phyloP scores from a whole-genome alignment of 805 yeast genomes.

The Candida morakotiae region DNA sequence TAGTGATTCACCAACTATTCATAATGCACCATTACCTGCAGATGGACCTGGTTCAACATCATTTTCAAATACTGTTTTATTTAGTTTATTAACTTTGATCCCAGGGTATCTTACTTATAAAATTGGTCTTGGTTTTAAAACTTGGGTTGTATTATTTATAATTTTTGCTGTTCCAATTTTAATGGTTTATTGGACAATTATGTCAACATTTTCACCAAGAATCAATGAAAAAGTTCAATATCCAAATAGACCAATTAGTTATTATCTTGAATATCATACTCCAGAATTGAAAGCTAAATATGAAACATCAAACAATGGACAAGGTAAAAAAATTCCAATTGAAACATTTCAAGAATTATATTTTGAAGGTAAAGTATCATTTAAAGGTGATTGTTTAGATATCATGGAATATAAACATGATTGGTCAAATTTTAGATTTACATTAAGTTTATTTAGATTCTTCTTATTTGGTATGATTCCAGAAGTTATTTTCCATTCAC shows the following conservation, averaged over 20 bases:
- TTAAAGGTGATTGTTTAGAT: constrained; percentile 85
- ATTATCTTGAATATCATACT: constrained; percentile 79
- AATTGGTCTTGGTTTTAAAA: constrained; percentile 65
- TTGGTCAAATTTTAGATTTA: constrained; percentile 83
- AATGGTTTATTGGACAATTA: constrained; percentile 77
- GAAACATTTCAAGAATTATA: constrained; percentile 88
- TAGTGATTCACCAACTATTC: constrained; percentile 60
- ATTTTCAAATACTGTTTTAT: constrained; percentile 59
- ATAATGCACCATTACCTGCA: constrained; percentile 84
- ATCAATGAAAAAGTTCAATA: constrained; percentile 70
- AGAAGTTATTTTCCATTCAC: constrained; percentile 86
- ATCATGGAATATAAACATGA: constrained; percentile 84
- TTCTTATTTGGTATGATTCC: constrained; percentile 88
- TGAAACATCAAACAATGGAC: constrained; percentile 49
- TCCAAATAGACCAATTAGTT: constrained; percentile 75
- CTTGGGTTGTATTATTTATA: constrained; percentile 57
- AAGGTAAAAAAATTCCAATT: constrained; percentile 75
- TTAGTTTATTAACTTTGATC: constrained; percentile 46
- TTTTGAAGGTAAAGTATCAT: constrained; percentile 77
- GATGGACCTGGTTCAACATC: constrained; percentile 85
- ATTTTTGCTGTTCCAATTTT: constrained; percentile 64
- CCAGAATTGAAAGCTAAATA: constrained; percentile 64
- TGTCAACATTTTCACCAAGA: constrained; percentile 77
- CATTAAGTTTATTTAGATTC: constrained; percentile 69
- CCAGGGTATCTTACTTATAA: constrained; percentile 64